These are phyloP conservation scores for Bertia moriformis DNA, from an alignment of 2,329 filamentous ascomycete genomes.

Conservation along the genomic window DNA sequence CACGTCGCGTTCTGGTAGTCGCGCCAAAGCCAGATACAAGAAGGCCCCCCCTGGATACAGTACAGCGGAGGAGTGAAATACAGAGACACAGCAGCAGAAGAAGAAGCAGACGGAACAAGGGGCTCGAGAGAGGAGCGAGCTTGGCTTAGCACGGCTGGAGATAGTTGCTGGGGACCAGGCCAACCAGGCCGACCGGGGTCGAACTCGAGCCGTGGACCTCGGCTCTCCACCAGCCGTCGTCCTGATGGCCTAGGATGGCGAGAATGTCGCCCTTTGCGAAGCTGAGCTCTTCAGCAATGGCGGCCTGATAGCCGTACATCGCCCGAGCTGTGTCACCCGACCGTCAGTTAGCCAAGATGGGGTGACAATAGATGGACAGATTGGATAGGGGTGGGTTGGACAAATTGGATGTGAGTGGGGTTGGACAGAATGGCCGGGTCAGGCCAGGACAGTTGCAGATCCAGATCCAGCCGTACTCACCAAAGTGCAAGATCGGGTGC, in stretches of 20 bases:
- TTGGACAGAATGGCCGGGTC: slow-evolving; percentile 1
- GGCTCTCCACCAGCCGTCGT: slow-evolving; percentile 99
- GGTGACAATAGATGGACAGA: slow-evolving; percentile 1
- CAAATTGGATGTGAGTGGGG: slow-evolving; percentile 8
- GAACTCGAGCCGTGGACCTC: slow-evolving; percentile 60
- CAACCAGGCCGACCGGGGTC: slow-evolving; percentile 35
- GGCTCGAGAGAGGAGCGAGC: no score
- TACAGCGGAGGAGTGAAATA: no score
- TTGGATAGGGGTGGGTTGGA: slow-evolving; percentile 5
- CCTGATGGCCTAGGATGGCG: slow-evolving; percentile 76
- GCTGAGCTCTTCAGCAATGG: slow-evolving; percentile 84
- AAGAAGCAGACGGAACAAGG: no score
- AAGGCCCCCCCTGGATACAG: no score
- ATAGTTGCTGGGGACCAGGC: slow-evolving; percentile 57
- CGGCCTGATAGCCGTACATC: slow-evolving; percentile 84
- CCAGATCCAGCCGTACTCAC: slow-evolving; percentile 41
- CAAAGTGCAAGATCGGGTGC: slow-evolving; percentile 77
- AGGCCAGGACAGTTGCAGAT: slow-evolving; percentile 1
- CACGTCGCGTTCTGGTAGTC: no score
- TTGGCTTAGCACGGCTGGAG: slow-evolving; percentile 39
- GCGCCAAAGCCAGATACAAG: no score
- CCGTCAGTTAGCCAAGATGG: slow-evolving; percentile 10
- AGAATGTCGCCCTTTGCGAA: slow-evolving; percentile 88
- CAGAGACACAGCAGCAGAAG: no score
- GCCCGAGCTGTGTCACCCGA: slow-evolving; percentile 62